Evolutionary conservation across 495 filamentous ascomycete species (phyloP).

Genomic region (Penicillium pulvis): DNA sequence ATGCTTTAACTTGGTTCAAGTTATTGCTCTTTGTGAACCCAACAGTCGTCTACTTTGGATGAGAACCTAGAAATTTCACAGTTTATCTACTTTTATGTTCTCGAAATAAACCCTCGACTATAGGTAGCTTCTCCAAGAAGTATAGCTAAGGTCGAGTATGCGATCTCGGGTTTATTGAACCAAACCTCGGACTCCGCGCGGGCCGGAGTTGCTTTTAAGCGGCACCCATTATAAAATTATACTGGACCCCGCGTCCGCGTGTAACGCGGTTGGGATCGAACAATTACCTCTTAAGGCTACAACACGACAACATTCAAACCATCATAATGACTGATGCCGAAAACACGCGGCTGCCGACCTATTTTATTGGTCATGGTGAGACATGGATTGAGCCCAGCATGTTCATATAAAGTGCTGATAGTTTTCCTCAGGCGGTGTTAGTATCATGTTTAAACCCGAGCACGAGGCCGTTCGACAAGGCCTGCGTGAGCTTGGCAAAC

Average conservation of each 20-base stretch:
- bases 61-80: no score
- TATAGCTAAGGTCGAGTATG: no score
- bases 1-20: no score
- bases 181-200: neutral
- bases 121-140: no score
- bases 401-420: neutral
- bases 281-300: neutral
- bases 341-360: neutral
- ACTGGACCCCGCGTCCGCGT: neutral
- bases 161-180: no score
- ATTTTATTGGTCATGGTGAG: slow-evolving; percentile 4
- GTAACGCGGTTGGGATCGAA: neutral
- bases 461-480: neutral
- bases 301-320: neutral
- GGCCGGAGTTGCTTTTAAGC: neutral
- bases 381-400: neutral
- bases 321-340: neutral
- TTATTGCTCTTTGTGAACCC: no score
- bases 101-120: no score
- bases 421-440: neutral
- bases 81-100: no score
- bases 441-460: slow-evolving; percentile 3
- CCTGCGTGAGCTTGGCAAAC: neutral
- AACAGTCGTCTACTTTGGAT: no score
- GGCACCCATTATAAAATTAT: neutral